Conservation (phyloP, 78 protist genomes). For the Isochrysis galbana region DNA sequence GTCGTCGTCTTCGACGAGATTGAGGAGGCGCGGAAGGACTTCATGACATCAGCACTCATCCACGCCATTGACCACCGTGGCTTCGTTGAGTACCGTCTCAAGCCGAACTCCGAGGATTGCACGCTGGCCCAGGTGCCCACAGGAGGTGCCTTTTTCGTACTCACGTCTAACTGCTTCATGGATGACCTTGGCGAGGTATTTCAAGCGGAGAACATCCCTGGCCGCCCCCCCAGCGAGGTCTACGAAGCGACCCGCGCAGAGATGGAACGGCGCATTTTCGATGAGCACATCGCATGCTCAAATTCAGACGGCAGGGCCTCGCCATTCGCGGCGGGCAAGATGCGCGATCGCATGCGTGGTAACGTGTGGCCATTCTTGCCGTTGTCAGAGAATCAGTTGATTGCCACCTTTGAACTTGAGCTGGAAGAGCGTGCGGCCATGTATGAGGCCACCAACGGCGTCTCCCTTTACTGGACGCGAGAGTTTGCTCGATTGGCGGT, state of each 20-base stretch:
- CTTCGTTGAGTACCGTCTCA: neutral
- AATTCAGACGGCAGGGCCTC: neutral
- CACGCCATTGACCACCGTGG: conserved; percentile 5
- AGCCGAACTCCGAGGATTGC: neutral
- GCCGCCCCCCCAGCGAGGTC: neutral
- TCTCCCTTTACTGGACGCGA: neutral
- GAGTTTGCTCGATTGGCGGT: neutral
- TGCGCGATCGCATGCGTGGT: conserved; percentile 20
- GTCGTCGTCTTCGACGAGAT: conserved; percentile 8
- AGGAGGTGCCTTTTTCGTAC: neutral
- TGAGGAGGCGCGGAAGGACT: conserved; percentile 11
- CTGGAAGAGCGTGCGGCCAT: neutral
- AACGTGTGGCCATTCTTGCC: neutral
- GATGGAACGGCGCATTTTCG: neutral
- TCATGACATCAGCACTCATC: neutral
- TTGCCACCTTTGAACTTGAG: neutral
- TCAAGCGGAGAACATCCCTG: neutral
- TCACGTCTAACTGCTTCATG: conserved; percentile 18
- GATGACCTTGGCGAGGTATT: neutral
- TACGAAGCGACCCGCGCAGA: neutral
- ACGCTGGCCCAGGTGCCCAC: neutral
- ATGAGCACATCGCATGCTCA: neutral
- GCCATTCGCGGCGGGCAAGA: conserved; percentile 14
- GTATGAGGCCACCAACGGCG: neutral
- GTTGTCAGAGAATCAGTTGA: neutral